Conservation (phyloP, 441 rosid genomes). For the Erysimum pusillum region DNA sequence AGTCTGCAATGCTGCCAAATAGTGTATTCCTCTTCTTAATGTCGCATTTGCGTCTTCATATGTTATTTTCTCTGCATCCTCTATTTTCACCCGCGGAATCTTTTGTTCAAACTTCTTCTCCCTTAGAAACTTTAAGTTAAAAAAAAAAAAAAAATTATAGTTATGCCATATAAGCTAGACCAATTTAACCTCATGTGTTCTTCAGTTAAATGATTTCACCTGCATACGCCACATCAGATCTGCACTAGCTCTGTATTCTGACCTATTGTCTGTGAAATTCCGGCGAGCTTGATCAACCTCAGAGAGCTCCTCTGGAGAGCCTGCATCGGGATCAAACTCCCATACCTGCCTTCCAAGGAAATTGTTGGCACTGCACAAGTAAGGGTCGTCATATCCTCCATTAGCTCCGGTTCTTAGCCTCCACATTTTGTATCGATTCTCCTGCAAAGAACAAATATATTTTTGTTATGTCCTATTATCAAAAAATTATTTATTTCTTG, state of each 20-base stretch:
- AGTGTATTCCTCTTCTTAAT: constrained; percentile 55
- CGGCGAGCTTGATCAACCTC: constrained; percentile 28
- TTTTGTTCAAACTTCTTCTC: constrained; percentile 64
- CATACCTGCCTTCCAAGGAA: constrained; percentile 29
- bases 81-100: constrained; percentile 52
- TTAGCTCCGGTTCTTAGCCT: constrained; percentile 31
- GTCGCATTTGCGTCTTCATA: constrained; percentile 50
- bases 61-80: constrained; percentile 58
- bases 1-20: constrained; percentile 67
- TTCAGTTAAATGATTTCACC: constrained; percentile 2
- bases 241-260: background rate
- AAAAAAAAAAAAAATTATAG: background rate
- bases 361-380: constrained; percentile 34
- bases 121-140: constrained; percentile 37
- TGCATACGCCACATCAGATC: constrained; percentile 44
- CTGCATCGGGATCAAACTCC: constrained; percentile 28
- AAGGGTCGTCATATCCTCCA: background rate
- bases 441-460: background rate
- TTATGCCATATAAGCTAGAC: background rate
- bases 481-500: no score
- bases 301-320: constrained; percentile 26
- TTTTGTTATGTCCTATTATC: no score
- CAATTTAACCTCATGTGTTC: background rate
- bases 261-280: constrained; percentile 17
- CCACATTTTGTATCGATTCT: constrained; percentile 23